phyloP scores from a whole-genome alignment of 495 filamentous ascomycete genomes.

The Penicillium lividum region DNA sequence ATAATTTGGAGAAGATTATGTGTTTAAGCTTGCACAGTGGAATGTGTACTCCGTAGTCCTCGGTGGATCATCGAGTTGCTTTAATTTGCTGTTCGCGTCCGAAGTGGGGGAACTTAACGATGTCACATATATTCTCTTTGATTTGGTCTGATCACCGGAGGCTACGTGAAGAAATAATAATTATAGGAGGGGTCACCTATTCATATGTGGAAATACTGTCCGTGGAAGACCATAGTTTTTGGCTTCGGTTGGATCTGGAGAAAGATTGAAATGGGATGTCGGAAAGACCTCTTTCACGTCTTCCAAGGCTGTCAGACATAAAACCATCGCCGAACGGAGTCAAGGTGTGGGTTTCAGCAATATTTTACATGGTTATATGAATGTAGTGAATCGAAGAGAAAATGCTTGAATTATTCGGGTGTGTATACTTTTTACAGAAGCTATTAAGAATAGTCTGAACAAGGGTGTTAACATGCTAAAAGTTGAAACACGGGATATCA shows the following conservation, averaged over 20 bases:
- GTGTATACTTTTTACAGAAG: background rate
- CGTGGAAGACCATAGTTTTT: no score
- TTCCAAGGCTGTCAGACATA: no score
- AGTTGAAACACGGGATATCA: background rate
- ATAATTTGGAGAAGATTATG: background rate
- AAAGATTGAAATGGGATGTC: no score
- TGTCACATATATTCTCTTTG: no score
- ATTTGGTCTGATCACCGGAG: no score
- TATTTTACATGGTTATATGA: background rate
- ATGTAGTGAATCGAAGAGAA: background rate
- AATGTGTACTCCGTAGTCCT: background rate
- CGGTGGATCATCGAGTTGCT: conserved; percentile 2
- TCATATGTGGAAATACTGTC: no score
- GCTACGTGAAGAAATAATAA: no score
- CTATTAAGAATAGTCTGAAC: background rate
- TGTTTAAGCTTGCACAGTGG: background rate
- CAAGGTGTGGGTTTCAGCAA: background rate
- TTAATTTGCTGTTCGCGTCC: conserved; percentile 13
- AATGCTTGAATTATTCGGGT: background rate
- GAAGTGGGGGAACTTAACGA: conserved; percentile 1
- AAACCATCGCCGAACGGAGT: no score
- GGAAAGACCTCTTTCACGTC: no score
- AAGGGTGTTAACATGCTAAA: background rate
- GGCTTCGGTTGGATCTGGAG: no score
- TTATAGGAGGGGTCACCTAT: no score